These are phyloP conservation scores for Eimeria zaria DNA, from an alignment of 169 alveolate species.

Conservation along the genomic window DNA sequence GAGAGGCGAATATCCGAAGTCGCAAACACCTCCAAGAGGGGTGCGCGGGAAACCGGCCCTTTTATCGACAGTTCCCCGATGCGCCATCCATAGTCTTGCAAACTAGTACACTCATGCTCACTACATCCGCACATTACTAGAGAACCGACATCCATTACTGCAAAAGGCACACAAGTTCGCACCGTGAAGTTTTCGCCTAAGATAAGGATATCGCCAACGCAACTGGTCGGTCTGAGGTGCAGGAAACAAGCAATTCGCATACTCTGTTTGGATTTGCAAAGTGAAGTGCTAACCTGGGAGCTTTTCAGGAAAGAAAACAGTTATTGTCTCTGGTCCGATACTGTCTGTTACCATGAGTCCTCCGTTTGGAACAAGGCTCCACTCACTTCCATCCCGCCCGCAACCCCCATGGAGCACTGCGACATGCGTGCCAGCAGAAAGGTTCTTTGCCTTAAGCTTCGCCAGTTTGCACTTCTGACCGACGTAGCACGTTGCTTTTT, in stretches of 20 bases:
- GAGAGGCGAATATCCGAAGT: conserved; percentile 10
- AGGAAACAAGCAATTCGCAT: not conserved
- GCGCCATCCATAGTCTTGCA: conserved; percentile 72
- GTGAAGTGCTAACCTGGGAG: conserved; percentile 45
- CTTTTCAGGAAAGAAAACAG: conserved; percentile 22
- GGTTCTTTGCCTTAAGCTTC: conserved; percentile 21
- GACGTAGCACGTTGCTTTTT: conserved; percentile 47
- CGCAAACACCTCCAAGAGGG: conserved; percentile 31
- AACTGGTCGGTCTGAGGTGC: not conserved
- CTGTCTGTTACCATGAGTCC: conserved; percentile 35
- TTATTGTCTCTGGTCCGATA: not conserved
- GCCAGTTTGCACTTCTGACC: not conserved
- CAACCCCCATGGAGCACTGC: conserved; percentile 64
- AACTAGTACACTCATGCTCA: conserved; percentile 12
- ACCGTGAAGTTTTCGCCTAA: not conserved
- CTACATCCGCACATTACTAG: conserved; percentile 67
- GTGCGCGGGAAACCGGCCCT: conserved; percentile 57
- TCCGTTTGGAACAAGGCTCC: conserved; percentile 28
- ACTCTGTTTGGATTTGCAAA: not conserved
- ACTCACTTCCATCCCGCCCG: conserved; percentile 47
- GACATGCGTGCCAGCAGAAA: not conserved
- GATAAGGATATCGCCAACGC: not conserved
- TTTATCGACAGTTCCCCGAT: conserved; percentile 11
- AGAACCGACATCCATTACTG: conserved; percentile 31
- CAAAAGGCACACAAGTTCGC: not conserved